Evolutionary conservation across 176 grass and related monocot species (phyloP).

Genomic region (Rhynchospora tenuis): DNA sequence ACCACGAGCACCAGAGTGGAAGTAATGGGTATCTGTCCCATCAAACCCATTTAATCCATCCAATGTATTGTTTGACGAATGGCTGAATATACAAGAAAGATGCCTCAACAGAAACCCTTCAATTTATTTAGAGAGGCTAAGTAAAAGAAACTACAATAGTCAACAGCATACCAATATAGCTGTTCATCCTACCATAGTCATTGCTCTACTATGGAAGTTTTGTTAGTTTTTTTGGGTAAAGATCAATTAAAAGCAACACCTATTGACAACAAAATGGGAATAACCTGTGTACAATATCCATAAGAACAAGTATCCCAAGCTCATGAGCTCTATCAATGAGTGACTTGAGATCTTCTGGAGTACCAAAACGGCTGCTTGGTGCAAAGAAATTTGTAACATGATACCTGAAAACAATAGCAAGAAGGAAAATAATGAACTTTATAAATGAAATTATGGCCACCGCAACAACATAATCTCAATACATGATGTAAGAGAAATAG

Average conservation of each 20-base stretch:
- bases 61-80: conserved; percentile 77
- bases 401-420: conserved; percentile 59
- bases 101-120: conserved; percentile 11
- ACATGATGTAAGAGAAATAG: background rate
- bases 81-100: conserved; percentile 38
- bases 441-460: background rate
- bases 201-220: background rate
- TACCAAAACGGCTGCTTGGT: conserved; percentile 96
- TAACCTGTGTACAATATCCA: conserved; percentile 99
- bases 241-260: background rate
- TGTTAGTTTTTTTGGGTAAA: background rate
- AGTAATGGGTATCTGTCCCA: conserved; percentile 90
- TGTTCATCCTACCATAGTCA: background rate
- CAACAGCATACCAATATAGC: background rate
- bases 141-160: conserved; percentile 4
- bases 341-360: conserved; percentile 93
- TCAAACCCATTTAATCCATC: conserved; percentile 92
- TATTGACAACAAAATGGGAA: conserved; percentile 1
- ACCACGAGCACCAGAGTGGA: conserved; percentile 60
- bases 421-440: background rate
- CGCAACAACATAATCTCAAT: background rate
- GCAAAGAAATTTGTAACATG: conserved; percentile 99
- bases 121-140: conserved; percentile 8
- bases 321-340: conserved; percentile 96
- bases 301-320: conserved; percentile 84